Base-by-base conservation (phyloP, 805 yeast species). In the Starmerella etchellsii region DNA sequence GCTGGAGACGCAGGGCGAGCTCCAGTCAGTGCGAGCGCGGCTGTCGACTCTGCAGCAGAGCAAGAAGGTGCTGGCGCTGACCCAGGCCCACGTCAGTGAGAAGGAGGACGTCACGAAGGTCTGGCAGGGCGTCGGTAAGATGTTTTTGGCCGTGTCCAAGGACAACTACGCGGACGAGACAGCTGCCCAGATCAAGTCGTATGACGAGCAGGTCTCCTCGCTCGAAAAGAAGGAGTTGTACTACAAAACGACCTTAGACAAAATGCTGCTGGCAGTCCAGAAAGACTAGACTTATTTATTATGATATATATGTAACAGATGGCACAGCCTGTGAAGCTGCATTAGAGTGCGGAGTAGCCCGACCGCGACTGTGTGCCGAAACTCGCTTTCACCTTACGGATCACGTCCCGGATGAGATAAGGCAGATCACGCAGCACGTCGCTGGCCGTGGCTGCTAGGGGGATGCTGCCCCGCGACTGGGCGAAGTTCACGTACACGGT, bases 281-380 rank as follows among this genome's bases (percentile, higher is more conserved):
- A 23, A 10, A 23, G n/a, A n/a, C n/a, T n/a, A n/a, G n/a, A n/a
- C n/a, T n/a, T n/a, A n/a, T n/a, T n/a, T n/a, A n/a, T n/a, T n/a
- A n/a, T n/a, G n/a, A n/a, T n/a, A n/a, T n/a, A n/a, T n/a, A n/a
- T n/a, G n/a, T n/a, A n/a, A n/a, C n/a, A n/a, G n/a, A n/a, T n/a
- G n/a, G n/a, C n/a, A n/a, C n/a, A n/a, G n/a, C n/a, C n/a, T n/a
- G n/a, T n/a, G n/a, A n/a, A n/a, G n/a, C n/a, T n/a, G n/a, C n/a
- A 10, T 31, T 66, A 87, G 10, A 91, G 94, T 27, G 96, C 97
- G 56, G 94, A 78, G 59, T 91, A 88, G 16, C 95, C 97, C 22
- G 94, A 94, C 34, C 71, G 63, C 19, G 75, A 78, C 22, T 25
- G 28, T 4, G 19, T 11, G 23, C 24, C 9, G 39, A 78, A 67